A percentile compares a stretch with the other conserved stretches of the same genome.
Evolutionary conservation across 306 rosid genomes (phyloP).

Genomic region (Castanea sativa): DNA sequence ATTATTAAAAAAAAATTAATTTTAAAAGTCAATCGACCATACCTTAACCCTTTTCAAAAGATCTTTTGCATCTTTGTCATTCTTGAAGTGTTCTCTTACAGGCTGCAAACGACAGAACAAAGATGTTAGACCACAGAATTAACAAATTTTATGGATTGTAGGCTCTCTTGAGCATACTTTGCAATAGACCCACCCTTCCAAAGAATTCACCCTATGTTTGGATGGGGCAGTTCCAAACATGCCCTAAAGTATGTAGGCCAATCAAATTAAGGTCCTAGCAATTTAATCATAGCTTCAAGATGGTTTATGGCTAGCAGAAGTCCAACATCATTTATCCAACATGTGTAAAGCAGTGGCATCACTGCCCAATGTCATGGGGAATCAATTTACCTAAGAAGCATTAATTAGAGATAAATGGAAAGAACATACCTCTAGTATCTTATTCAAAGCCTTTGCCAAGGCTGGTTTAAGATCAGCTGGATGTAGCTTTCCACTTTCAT

Average conservation of each 20-base stretch:
- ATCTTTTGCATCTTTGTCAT: conserved; percentile 61
- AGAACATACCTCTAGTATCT: too few relatives aligned
- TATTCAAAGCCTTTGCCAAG: too few relatives aligned
- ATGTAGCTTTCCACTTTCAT: too few relatives aligned
- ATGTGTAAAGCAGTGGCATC: too few relatives aligned
- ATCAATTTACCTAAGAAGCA: too few relatives aligned
- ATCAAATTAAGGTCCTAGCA: background rate
- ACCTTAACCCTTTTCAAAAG: conserved; percentile 76
- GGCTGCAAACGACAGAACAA: conserved; percentile 55
- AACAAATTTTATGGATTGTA: background rate
- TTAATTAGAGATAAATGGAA: too few relatives aligned
- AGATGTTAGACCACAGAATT: conserved; percentile 4
- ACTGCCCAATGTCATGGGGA: too few relatives aligned
- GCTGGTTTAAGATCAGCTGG: too few relatives aligned
- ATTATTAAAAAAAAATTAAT: background rate
- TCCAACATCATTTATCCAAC: too few relatives aligned
- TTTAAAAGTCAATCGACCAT: conserved; percentile 6
- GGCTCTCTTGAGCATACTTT: background rate
- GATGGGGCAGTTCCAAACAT: background rate
- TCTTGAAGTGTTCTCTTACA: conserved; percentile 67
- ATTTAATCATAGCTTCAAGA: background rate
- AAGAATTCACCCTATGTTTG: too few relatives aligned
- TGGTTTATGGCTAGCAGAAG: background rate
- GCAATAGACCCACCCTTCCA: background rate
- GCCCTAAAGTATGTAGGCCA: background rate